Evolutionary conservation across 2,329 filamentous ascomycete species (phyloP).

Genomic region (Fusarium algeriense): DNA sequence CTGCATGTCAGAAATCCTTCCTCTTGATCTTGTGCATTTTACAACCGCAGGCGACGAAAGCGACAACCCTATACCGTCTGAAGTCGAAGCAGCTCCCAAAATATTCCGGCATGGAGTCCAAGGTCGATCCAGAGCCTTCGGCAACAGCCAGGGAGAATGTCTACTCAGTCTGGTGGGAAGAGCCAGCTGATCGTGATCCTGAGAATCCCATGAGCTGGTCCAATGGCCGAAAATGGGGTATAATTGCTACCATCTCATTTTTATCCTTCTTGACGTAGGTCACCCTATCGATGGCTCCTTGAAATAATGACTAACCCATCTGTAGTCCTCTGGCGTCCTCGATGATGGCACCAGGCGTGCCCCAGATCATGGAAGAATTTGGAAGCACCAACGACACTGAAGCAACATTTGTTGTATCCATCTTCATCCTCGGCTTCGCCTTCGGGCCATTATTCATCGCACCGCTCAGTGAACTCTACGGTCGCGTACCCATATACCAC

Average conservation of each 20-base stretch:
- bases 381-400: constrained; percentile 44
- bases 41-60: neutral
- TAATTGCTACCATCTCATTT: neutral
- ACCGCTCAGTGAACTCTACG: constrained; percentile 63
- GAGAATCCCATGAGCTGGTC: neutral
- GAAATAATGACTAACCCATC: neutral
- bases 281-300: neutral
- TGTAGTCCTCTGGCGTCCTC: constrained; percentile 55
- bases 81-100: no score
- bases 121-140: neutral
- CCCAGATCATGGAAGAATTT: constrained; percentile 70
- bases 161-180: neutral
- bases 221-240: neutral
- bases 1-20: neutral
- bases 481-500: constrained; percentile 59
- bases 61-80: neutral
- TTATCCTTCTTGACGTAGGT: neutral
- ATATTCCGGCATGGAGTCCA: neutral
- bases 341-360: constrained; percentile 74
- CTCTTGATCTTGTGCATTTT: no score
- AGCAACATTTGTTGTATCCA: constrained; percentile 42
- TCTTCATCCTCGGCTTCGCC: constrained; percentile 67
- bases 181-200: neutral
- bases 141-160: neutral
- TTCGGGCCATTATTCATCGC: constrained; percentile 62